Percentiles rank a stretch among this genome's conserved stretches.
phyloP scores from a whole-genome alignment of 306 rosid species.

The Luffa acutangula region DNA sequence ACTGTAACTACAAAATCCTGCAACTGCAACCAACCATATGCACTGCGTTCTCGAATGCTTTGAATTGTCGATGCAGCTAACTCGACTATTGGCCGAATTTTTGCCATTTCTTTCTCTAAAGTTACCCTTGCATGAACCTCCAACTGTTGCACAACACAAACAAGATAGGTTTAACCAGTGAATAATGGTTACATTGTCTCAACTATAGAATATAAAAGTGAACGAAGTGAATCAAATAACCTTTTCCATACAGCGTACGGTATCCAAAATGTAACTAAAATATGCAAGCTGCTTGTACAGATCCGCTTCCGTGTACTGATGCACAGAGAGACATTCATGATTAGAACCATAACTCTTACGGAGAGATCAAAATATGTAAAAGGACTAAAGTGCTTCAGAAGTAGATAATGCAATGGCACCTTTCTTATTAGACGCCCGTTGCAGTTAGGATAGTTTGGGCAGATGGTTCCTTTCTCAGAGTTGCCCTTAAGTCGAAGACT shows the following conservation, averaged over 20 bases:
- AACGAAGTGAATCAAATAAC: conserved; percentile 20
- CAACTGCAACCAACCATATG: conserved; percentile 77
- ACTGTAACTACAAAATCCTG: conserved; percentile 43
- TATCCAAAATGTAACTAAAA: conserved; percentile 66
- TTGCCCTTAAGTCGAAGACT: conserved; percentile 71
- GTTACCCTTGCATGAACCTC: conserved; percentile 42
- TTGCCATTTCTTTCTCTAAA: conserved; percentile 54
- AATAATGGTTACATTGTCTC: not conserved
- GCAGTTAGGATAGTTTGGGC: conserved; percentile 90
- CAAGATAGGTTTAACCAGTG: not conserved
- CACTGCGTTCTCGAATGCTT: conserved; percentile 64
- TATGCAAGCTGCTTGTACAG: conserved; percentile 76
- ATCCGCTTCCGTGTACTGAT: conserved; percentile 77
- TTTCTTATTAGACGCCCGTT: conserved; percentile 64
- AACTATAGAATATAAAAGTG: not conserved
- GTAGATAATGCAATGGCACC: conserved; percentile 30
- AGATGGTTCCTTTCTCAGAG: conserved; percentile 87
- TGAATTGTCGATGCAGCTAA: conserved; percentile 53
- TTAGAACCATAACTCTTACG: not conserved
- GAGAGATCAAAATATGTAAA: not conserved
- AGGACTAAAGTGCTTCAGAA: not conserved
- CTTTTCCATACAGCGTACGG: conserved; percentile 62
- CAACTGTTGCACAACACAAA: conserved; percentile 28
- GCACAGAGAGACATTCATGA: conserved; percentile 3
- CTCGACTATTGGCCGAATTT: conserved; percentile 43